Evolutionary conservation across 2,329 filamentous ascomycete species (phyloP).

Genomic region (Phialophora expanda): DNA sequence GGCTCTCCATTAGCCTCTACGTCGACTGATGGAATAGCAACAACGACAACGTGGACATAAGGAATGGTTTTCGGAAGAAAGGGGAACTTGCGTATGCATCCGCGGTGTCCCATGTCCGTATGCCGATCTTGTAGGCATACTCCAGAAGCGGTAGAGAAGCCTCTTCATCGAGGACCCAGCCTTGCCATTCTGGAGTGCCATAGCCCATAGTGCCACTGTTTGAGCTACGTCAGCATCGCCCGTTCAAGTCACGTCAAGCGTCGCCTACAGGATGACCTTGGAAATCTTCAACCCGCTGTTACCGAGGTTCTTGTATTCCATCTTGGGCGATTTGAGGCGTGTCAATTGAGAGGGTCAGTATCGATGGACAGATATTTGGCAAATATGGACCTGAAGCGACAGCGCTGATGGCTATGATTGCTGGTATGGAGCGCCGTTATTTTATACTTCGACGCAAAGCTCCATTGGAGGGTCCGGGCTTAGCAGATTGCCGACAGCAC

Average conservation of each 20-base stretch:
- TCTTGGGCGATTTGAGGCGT: conserved; percentile 42
- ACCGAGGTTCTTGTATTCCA: conserved; percentile 51
- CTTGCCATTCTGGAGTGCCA: conserved; percentile 44
- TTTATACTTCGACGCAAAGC: not conserved
- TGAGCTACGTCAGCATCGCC: conserved; percentile 1
- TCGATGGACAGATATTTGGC: not conserved
- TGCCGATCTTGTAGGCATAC: conserved; percentile 41
- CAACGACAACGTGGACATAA: not conserved
- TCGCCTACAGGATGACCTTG: conserved; percentile 35
- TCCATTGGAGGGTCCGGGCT: no score
- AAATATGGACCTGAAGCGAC: not conserved
- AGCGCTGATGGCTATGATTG: not conserved
- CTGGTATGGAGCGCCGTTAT: not conserved
- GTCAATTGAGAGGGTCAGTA: not conserved
- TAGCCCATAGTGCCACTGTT: conserved; percentile 52
- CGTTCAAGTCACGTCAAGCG: not conserved
- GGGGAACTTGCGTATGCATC: conserved; percentile 40
- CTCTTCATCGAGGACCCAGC: conserved; percentile 39
- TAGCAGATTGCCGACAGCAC: not conserved
- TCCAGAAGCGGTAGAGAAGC: conserved; percentile 39
- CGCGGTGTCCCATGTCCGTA: conserved; percentile 43
- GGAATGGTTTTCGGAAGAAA: not conserved
- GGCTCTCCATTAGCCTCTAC: not conserved
- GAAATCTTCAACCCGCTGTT: conserved; percentile 40
- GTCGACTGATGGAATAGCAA: not conserved